Evolutionary conservation across 768 basidiomycete species (phyloP), one percentile per base, ranked within the genome.

Genomic region (Leccinum arenicola): DNA sequence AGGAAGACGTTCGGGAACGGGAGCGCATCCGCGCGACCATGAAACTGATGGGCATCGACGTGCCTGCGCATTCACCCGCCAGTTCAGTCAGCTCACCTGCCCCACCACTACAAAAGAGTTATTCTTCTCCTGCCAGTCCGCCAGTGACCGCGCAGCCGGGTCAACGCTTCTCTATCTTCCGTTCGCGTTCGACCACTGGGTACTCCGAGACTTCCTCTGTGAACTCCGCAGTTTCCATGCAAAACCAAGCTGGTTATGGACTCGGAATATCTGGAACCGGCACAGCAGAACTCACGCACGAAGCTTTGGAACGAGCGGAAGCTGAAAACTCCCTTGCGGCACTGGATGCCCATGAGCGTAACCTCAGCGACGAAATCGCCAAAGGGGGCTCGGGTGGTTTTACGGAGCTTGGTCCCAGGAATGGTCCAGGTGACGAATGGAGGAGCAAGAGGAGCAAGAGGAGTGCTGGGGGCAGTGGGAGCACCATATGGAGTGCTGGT

Each of bases 11-110:
- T 40, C 82, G 81, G 61, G 94, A 96, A 74, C 80, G 95, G 56
- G 94, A 95, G 70, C 84, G 94, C 15, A 78, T 98, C 56, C 82
- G 89, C 63, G 93, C 93, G 15, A 93, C 93, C 27, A 91, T 98
- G 90, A 92, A 93, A 71, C 77, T 96, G 29, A 93, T 95, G 88
- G 96, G 96, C 5, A 92, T 96, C 60, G 86, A 84, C 51, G 77
- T 89, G 71, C 85, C 87, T 31, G 70, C 77, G n/a, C 68, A 78
- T 52, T 75, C 81, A 14, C 73, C 82, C n/a, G 35, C 60, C 14
- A 66, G 59, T 15, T 61, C 66, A 49, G 15, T 61, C 3, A 51
- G 62, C 21, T 66, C 66, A 33, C 70, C 70, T 21, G 57, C 78
- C 21, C 70, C 73, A 31, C 68, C 70, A 36, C 68, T 76, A 60